These are phyloP conservation scores for Auricularia sp. DNA, from an alignment of 768 basidiomycete species.

Conservation along the genomic window DNA sequence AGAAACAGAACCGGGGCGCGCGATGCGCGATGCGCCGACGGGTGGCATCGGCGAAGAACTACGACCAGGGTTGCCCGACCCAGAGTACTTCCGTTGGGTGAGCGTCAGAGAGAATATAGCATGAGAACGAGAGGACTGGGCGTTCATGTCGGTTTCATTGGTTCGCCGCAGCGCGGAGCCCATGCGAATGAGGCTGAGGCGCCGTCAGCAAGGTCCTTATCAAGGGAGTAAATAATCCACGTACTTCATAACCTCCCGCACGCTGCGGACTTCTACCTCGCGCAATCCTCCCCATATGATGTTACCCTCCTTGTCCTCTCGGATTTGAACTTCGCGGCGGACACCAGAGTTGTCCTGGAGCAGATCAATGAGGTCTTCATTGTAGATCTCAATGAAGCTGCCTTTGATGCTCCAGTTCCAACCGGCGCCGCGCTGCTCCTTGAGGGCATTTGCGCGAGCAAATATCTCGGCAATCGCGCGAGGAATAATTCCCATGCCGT, in stretches of 20 bases:
- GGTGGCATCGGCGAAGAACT: constrained; percentile 71
- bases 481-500: constrained; percentile 91
- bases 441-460: constrained; percentile 59
- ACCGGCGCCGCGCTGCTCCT: constrained; percentile 58
- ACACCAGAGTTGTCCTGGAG: constrained; percentile 57
- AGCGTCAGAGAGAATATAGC: constrained; percentile 97
- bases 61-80: constrained; percentile 57
- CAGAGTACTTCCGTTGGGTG: constrained; percentile 78
- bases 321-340: constrained; percentile 82
- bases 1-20: constrained; percentile 74
- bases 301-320: constrained; percentile 93
- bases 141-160: constrained; percentile 98
- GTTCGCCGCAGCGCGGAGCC: constrained; percentile 88
- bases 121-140: constrained; percentile 94
- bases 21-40: constrained; percentile 62
- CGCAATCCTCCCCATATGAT: constrained; percentile 96
- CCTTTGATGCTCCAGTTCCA: constrained; percentile 80
- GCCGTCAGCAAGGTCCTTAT: constrained; percentile 4
- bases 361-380: constrained; percentile 96
- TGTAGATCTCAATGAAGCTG: constrained; percentile 96
- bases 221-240: constrained; percentile 21
- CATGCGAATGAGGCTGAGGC: constrained; percentile 66
- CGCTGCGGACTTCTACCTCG: constrained; percentile 79
- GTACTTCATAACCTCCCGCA: constrained; percentile 86
- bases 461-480: constrained; percentile 88